phyloP scores from a whole-genome alignment of 768 basidiomycete species.

The Amanita subjunquillea region DNA sequence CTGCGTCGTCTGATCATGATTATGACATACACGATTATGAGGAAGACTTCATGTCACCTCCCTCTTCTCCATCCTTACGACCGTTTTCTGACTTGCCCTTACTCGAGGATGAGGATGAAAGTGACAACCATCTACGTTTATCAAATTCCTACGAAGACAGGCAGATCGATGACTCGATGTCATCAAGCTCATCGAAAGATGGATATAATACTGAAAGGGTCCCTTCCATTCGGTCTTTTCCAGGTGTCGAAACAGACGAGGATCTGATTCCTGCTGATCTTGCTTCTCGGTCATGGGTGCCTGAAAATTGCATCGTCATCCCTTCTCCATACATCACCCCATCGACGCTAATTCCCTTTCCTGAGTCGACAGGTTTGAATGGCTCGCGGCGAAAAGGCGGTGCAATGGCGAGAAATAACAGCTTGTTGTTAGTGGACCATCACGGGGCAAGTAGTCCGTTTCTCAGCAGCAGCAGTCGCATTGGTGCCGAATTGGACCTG shows the following conservation, averaged over 20 bases:
- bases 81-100: constrained; percentile 5
- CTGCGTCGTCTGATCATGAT: constrained; percentile 17
- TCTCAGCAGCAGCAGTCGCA: not conserved
- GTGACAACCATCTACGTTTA: not conserved
- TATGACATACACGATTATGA: constrained; percentile 13
- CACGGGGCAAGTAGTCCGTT: not conserved
- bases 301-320: constrained; percentile 4
- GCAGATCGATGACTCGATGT: not conserved
- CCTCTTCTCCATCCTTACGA: constrained; percentile 8
- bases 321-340: constrained; percentile 6
- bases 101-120: constrained; percentile 3
- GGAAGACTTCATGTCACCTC: constrained; percentile 1
- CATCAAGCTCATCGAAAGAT: not conserved
- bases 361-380: not conserved
- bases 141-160: not conserved
- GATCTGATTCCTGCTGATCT: constrained; percentile 24
- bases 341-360: not conserved
- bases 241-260: constrained; percentile 33
- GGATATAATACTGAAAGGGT: not conserved
- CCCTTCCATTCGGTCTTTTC: constrained; percentile 23
- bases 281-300: constrained; percentile 3
- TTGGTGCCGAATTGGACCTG: constrained; percentile 1
- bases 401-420: not conserved
- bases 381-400: not conserved
- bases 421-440: constrained; percentile 1